Base-by-base conservation (phyloP, 2,329 filamentous ascomycete species). In the Colletotrichum liriopes region DNA sequence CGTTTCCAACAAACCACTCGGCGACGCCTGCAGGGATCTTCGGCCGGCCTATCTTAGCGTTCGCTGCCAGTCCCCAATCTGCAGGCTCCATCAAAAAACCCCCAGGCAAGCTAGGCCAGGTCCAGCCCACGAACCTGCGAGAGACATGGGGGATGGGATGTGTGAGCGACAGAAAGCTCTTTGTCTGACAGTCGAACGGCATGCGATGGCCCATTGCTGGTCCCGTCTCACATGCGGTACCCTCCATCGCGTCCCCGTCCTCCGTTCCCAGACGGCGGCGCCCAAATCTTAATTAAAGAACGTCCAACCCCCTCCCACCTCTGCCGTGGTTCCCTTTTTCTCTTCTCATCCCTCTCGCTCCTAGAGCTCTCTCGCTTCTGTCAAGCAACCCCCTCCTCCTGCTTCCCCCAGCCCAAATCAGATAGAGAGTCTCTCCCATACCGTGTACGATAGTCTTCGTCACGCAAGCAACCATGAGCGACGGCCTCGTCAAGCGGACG, bases 401-500 rank as follows among this genome's bases (percentile, higher is more conserved):
- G 51, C 51, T 47, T 35, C 26, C 6, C 32, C 32, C 37, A 37
- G 29, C 3, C 45, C 16, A 35, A 23, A 26, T 20, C 41, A 43
- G 52, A 62, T 32, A 45, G 41, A 67, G 68, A 56, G 39, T 32
- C 45, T 65, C 65, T 47, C 9, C 32, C 32, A 12, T n/a, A 14
- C 35, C 23, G 65, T 72, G 59, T 64, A 37, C 58, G 55, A 52
- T 23, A 32, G 29, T 26, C 43, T 29, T 51, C 60, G 39, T 59
- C 41, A 52, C 43, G 54, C n/a, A 18, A 59, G 61, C 67, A 66
- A 67, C 41, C 49, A 71, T 71, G 78, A 79, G 74, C 58, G 52
- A 73, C 59, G 74, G 76, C 66, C 74, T 78, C 62, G 74, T 78
- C 55, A 78, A 79, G 65, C 78, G 79, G 74, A 75, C 78, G 72